A percentile compares a stretch with the other conserved stretches of the same genome.
Conservation (phyloP, 1,284 basidiomycete genomes). For the Puccinia polysora region DNA sequence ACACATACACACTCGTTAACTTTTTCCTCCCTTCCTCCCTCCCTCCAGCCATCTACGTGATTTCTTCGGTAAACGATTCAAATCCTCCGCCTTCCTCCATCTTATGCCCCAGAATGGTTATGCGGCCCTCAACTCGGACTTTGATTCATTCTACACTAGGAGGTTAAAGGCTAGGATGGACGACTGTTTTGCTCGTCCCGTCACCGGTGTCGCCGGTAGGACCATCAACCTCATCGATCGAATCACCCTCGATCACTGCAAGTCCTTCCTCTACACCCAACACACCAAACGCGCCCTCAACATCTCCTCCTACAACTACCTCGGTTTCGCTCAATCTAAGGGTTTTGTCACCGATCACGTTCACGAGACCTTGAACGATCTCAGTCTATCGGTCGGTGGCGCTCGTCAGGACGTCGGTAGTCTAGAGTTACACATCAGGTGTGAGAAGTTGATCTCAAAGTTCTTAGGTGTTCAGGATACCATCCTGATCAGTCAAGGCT, state of each 20-base stretch:
- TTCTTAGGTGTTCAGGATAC: slow-evolving; percentile 87
- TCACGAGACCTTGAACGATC: slow-evolving; percentile 56
- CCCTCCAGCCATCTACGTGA: slow-evolving; percentile 83
- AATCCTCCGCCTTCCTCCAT: slow-evolving; percentile 69
- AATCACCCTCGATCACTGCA: slow-evolving; percentile 73
- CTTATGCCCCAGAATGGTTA: slow-evolving; percentile 79
- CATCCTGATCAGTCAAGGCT: slow-evolving; percentile 90
- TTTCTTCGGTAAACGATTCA: slow-evolving; percentile 84
- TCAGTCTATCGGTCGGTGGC: slow-evolving; percentile 71
- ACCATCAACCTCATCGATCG: slow-evolving; percentile 85
- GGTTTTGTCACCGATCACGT: slow-evolving; percentile 92
- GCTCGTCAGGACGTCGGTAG: slow-evolving; percentile 76
- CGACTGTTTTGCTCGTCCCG: slow-evolving; percentile 89
- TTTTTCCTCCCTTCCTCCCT: slow-evolving; percentile 61
- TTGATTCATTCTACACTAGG: slow-evolving; percentile 98
- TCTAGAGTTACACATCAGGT: slow-evolving; percentile 73
- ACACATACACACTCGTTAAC: too few relatives aligned
- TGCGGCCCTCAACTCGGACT: slow-evolving; percentile 93
- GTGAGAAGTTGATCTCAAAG: slow-evolving; percentile 80
- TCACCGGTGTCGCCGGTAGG: slow-evolving; percentile 90
- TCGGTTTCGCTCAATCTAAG: slow-evolving; percentile 90
- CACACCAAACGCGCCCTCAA: slow-evolving; percentile 82
- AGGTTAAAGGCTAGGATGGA: slow-evolving; percentile 89
- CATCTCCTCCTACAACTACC: slow-evolving; percentile 98
- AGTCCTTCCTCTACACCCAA: slow-evolving; percentile 73